These are phyloP conservation scores for Spongispora temasekensis DNA, from an alignment of 1,284 basidiomycete genomes.

Conservation along the genomic window DNA sequence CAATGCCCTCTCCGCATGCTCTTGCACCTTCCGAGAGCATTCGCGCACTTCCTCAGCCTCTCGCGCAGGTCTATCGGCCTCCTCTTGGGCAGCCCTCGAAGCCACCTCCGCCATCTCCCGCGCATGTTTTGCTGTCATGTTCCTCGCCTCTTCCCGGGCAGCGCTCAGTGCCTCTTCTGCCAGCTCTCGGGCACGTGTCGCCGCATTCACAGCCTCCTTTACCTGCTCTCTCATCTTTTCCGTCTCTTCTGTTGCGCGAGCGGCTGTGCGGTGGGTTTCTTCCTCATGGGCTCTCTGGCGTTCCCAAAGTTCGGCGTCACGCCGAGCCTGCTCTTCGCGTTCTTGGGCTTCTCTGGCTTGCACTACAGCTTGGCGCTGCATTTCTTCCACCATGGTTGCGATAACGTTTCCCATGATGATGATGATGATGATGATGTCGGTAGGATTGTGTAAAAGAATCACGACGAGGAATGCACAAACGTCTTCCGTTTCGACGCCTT, in stretches of 20 bases:
- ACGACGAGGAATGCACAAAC: no score
- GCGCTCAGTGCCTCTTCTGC: slow-evolving; percentile 8
- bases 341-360: slow-evolving; percentile 15
- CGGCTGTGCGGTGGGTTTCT: slow-evolving; percentile 12
- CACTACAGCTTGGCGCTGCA: slow-evolving; percentile 15
- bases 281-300: slow-evolving; percentile 9
- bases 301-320: slow-evolving; percentile 1
- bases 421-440: neutral
- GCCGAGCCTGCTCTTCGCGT: neutral
- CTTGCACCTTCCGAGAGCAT: slow-evolving; percentile 10
- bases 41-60: slow-evolving; percentile 17
- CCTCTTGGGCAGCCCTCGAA: slow-evolving; percentile 13
- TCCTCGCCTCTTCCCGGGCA: slow-evolving; percentile 20
- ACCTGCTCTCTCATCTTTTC: slow-evolving; percentile 11
- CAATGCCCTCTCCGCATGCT: slow-evolving; percentile 18
- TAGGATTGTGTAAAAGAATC: no score
- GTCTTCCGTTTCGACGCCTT: no score
- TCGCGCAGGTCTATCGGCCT: slow-evolving; percentile 9
- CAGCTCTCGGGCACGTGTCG: slow-evolving; percentile 2
- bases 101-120: slow-evolving; percentile 8
- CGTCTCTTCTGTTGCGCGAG: slow-evolving; percentile 2
- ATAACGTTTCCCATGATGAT: slow-evolving; percentile 11
- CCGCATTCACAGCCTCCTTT: slow-evolving; percentile 3
- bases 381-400: slow-evolving; percentile 15
- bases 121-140: neutral